phyloP scores from a whole-genome alignment of 1,284 basidiomycete genomes.

The Cutaneotrichosporon cyanovorans region DNA sequence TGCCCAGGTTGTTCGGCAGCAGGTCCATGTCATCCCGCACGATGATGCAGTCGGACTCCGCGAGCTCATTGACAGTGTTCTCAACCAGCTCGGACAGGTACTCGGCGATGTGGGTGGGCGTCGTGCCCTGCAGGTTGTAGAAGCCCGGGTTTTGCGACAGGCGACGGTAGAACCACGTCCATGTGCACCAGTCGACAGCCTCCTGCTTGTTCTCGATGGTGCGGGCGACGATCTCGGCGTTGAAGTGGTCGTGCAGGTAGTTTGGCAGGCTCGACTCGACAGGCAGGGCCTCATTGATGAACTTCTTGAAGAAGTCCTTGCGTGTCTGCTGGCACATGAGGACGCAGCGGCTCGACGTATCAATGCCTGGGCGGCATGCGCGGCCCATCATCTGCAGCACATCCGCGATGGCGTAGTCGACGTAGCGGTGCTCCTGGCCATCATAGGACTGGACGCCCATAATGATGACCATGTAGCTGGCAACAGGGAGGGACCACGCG shows the following conservation, averaged over 20 bases:
- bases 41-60: slow-evolving; percentile 88
- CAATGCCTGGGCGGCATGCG: slow-evolving; percentile 79
- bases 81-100: slow-evolving; percentile 95
- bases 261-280: slow-evolving; percentile 90
- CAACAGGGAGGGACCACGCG: slow-evolving; percentile 88
- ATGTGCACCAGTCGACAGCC: slow-evolving; percentile 64
- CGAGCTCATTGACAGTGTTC: slow-evolving; percentile 80
- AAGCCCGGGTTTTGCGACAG: slow-evolving; percentile 85
- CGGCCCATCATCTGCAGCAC: slow-evolving; percentile 98
- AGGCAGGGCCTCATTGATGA: slow-evolving; percentile 92
- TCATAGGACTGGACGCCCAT: slow-evolving; percentile 97
- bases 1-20: slow-evolving; percentile 81
- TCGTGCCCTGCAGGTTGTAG: slow-evolving; percentile 89
- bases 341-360: slow-evolving; percentile 81
- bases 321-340: slow-evolving; percentile 95
- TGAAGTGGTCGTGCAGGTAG: slow-evolving; percentile 90
- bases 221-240: slow-evolving; percentile 95
- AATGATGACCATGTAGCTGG: slow-evolving; percentile 94
- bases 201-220: slow-evolving; percentile 99
- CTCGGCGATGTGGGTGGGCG: slow-evolving; percentile 85
- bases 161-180: slow-evolving; percentile 71
- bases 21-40: slow-evolving; percentile 93
- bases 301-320: slow-evolving; percentile 98
- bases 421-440: slow-evolving; percentile 91
- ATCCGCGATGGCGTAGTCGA: slow-evolving; percentile 96